A percentile compares a stretch with the other conserved stretches of the same genome.
phyloP scores from a whole-genome alignment of 2,329 filamentous ascomycete genomes.

The Cladophialophora carrionii region DNA sequence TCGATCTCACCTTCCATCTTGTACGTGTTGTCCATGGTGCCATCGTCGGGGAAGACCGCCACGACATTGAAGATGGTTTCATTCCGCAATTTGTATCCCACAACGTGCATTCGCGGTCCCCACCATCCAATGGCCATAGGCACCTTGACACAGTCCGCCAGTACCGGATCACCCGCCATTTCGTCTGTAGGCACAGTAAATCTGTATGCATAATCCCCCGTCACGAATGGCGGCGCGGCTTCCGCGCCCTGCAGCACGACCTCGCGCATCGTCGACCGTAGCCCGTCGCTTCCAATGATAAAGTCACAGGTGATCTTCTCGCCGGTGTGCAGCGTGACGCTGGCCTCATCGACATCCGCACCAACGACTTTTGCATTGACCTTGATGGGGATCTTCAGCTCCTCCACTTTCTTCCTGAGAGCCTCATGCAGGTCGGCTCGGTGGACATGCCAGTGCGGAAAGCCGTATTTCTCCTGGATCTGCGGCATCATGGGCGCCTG shows the following conservation, averaged over 20 bases:
- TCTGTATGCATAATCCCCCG: conserved; percentile 8
- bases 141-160: conserved; percentile 9
- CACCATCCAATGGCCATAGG: conserved; percentile 17
- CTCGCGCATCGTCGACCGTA: conserved; percentile 15
- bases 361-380: conserved; percentile 7
- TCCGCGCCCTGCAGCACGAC: conserved; percentile 5
- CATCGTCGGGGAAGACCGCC: conserved; percentile 4
- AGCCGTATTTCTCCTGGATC: conserved; percentile 16
- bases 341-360: conserved; percentile 6
- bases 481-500: conserved; percentile 15
- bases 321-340: conserved; percentile 9
- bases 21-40: conserved; percentile 12
- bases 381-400: conserved; percentile 5
- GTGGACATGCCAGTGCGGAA: conserved; percentile 11
- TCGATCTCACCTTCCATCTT: conserved; percentile 17
- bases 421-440: conserved; percentile 5
- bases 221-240: conserved; percentile 10
- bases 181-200: conserved; percentile 8
- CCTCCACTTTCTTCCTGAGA: conserved; percentile 8
- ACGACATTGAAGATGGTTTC: conserved; percentile 15
- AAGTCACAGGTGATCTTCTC: conserved; percentile 6
- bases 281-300: conserved; percentile 1
- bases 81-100: conserved; percentile 10
- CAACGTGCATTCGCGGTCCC: conserved; percentile 11
- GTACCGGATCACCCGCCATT: conserved; percentile 7